A percentile compares a stretch with the other conserved stretches of the same genome.
Evolutionary conservation across 2,329 filamentous ascomycete species (phyloP).

Genomic region (Fusarium agapanthi): DNA sequence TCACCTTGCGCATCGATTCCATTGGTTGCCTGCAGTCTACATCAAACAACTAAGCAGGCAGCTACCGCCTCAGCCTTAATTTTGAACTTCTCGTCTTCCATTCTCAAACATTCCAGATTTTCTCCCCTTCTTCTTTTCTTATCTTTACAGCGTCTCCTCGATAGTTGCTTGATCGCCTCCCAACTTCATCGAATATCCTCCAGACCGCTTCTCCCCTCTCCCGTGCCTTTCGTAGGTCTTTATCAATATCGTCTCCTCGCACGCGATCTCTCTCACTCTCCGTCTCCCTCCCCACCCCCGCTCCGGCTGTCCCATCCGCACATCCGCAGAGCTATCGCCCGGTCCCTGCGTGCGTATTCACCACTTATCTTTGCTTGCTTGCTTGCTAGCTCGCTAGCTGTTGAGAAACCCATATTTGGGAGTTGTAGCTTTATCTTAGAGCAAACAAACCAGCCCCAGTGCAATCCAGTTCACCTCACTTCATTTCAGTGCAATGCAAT

Average conservation of each 20-base stretch:
- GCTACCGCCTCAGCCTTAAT: conserved; percentile 34
- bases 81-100: conserved; percentile 13
- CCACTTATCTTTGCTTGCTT: conserved; percentile 15
- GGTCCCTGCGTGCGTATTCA: conserved; percentile 6
- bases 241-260: not conserved
- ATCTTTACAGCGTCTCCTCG: not conserved
- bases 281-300: conserved; percentile 27
- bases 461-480: not conserved
- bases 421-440: conserved; percentile 31
- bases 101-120: not conserved
- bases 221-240: not conserved
- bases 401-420: conserved; percentile 17
- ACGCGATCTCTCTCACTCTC: conserved; percentile 19
- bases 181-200: not conserved
- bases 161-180: not conserved
- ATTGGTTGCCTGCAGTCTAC: conserved; percentile 41
- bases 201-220: not conserved
- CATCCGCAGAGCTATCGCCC: conserved; percentile 8
- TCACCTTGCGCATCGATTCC: conserved; percentile 19
- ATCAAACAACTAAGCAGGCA: conserved; percentile 36
- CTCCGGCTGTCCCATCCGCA: conserved; percentile 28
- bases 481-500: conserved; percentile 24
- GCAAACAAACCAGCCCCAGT: conserved; percentile 24
- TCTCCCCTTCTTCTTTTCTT: not conserved
- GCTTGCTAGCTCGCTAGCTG: conserved; percentile 15